Evolutionary conservation across 164 flowering plant species (phyloP).

Genomic region (Cinnamomum micranthum): DNA sequence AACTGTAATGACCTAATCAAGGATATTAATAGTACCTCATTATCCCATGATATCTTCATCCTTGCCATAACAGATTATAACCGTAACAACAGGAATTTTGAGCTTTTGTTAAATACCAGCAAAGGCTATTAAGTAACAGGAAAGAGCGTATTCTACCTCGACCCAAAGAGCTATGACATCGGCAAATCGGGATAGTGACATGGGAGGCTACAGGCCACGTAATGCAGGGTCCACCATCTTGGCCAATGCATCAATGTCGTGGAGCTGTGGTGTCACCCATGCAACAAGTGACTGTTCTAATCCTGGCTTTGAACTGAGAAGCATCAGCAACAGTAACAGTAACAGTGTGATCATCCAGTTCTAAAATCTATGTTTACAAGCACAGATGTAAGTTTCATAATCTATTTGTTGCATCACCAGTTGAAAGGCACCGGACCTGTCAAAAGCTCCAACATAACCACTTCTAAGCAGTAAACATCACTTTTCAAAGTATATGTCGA

Average conservation of each 20-base stretch:
- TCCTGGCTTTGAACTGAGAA: conserved; percentile 47
- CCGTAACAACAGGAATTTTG: too few relatives aligned
- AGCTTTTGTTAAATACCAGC: neutral
- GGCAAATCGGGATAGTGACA: conserved; percentile 75
- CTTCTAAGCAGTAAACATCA: conserved; percentile 86
- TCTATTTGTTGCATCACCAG: conserved; percentile 31
- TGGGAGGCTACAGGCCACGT: conserved; percentile 77
- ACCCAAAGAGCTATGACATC: conserved; percentile 74
- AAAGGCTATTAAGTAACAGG: neutral
- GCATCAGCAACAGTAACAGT: neutral
- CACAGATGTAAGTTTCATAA: neutral
- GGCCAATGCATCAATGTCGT: conserved; percentile 20
- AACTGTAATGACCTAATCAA: too few relatives aligned
- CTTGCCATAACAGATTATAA: too few relatives aligned
- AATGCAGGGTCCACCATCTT: conserved; percentile 83
- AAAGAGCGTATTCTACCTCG: conserved; percentile 36
- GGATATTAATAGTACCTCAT: too few relatives aligned
- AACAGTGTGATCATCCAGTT: neutral
- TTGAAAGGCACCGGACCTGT: conserved; percentile 80
- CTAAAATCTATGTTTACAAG: neutral
- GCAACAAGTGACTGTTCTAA: conserved; percentile 61
- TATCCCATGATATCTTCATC: too few relatives aligned
- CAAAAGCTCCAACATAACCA: conserved; percentile 82
- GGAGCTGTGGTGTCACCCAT: neutral
- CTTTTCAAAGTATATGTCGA: conserved; percentile 66